phyloP scores from a whole-genome alignment of 192 early-diverging fungal species.

The Rhizophagus prolifer region DNA sequence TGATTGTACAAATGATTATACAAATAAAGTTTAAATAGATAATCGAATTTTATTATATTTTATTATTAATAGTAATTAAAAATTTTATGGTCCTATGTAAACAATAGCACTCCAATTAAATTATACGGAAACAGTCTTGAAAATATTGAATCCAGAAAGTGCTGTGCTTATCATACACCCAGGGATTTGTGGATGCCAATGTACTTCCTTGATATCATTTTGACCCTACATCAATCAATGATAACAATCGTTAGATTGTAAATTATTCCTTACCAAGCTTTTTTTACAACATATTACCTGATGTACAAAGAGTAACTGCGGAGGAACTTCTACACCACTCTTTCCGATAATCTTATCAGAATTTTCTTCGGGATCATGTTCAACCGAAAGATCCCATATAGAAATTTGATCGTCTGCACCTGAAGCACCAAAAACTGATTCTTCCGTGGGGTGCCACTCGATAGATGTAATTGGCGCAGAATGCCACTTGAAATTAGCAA shows the following conservation, averaged over 20 bases:
- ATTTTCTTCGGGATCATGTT: conserved; percentile 90
- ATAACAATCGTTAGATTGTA: neutral
- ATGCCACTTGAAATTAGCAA: conserved; percentile 96
- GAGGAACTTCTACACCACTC: conserved; percentile 77
- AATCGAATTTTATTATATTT: neutral
- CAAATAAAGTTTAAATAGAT: too few species aligned
- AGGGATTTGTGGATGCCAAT: conserved; percentile 95
- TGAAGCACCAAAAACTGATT: conserved; percentile 84
- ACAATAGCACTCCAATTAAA: too few species aligned
- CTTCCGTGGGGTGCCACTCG: conserved; percentile 95
- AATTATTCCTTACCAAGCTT: neutral
- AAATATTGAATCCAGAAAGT: conserved; percentile 89
- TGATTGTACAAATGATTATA: neutral
- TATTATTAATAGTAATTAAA: too few species aligned
- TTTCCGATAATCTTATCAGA: conserved; percentile 57
- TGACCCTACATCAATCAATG: conserved; percentile 68
- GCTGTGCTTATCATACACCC: conserved; percentile 88
- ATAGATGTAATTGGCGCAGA: conserved; percentile 88
- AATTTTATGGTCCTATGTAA: too few species aligned
- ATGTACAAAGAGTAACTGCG: conserved; percentile 92
- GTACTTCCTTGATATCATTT: conserved; percentile 90
- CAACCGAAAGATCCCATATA: conserved; percentile 97
- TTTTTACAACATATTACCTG: conserved; percentile 33
- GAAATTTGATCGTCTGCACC: conserved; percentile 97
- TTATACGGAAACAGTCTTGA: conserved; percentile 93